Evolutionary conservation across 1,284 basidiomycete genomes (phyloP).

Genomic region (Chiua sp.): DNA sequence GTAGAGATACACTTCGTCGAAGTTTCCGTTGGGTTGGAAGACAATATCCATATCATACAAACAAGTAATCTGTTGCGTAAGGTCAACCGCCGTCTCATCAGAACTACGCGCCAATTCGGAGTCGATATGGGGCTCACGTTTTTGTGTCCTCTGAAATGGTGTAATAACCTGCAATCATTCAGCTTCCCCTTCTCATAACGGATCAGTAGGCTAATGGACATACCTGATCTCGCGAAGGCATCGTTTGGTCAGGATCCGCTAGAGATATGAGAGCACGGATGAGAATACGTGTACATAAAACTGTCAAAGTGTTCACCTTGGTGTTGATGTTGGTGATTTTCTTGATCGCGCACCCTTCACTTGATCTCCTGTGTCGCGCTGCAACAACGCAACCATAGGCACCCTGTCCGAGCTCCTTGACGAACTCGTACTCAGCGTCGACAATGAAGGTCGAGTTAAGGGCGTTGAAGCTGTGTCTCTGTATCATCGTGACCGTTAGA

Average conservation of each 20-base stretch:
- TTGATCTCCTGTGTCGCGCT: constrained; percentile 82
- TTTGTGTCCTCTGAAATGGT: constrained; percentile 97
- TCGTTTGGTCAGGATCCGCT: constrained; percentile 95
- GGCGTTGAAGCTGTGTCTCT: constrained; percentile 77
- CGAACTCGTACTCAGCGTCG: constrained; percentile 91
- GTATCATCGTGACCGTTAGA: constrained; percentile 29
- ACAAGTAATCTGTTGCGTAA: constrained; percentile 73
- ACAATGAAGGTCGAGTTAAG: constrained; percentile 87
- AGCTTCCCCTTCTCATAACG: constrained; percentile 2
- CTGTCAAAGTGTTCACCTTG: constrained; percentile 59
- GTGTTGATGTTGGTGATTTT: constrained; percentile 99
- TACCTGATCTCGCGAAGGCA: constrained; percentile 94
- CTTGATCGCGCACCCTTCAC: constrained; percentile 94
- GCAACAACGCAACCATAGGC: constrained; percentile 94
- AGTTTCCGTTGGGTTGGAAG: constrained; percentile 86
- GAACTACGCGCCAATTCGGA: constrained; percentile 13
- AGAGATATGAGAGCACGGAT: constrained; percentile 10
- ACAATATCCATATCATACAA: constrained; percentile 98
- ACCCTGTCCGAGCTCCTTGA: constrained; percentile 95
- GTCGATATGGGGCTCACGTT: constrained; percentile 61
- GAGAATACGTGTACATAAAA: neutral
- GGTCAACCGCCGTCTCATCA: constrained; percentile 10
- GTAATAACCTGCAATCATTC: constrained; percentile 66
- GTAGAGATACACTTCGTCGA: constrained; percentile 96
- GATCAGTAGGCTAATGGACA: constrained; percentile 27